phyloP scores from a whole-genome alignment of 2,329 filamentous ascomycete species.

The Truncatella angustata region DNA sequence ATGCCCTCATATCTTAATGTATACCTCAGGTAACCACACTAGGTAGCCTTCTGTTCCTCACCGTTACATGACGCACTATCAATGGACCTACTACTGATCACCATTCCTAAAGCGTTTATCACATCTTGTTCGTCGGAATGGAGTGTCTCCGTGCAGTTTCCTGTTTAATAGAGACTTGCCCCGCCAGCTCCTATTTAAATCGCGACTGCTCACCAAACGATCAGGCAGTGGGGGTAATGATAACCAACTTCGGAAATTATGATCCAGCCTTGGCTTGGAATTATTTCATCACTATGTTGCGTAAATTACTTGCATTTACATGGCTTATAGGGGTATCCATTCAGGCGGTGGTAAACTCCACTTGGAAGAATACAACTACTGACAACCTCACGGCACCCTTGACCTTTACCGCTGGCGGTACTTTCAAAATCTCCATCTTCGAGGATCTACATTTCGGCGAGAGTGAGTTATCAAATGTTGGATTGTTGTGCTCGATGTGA shows the following conservation, averaged over 20 bases:
- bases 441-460: conserved; percentile 73
- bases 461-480: conserved; percentile 36
- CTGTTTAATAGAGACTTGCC: too few relatives aligned
- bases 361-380: not conserved
- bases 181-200: too few relatives aligned
- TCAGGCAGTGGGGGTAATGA: too few relatives aligned
- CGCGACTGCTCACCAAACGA: too few relatives aligned
- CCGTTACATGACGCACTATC: too few relatives aligned
- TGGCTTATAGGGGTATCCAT: not conserved
- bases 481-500: not conserved
- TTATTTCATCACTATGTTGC: not conserved
- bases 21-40: not conserved
- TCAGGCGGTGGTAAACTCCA: not conserved
- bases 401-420: conserved; percentile 40
- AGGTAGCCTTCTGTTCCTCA: too few relatives aligned
- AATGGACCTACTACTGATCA: too few relatives aligned
- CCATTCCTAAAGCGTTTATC: too few relatives aligned
- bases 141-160: too few relatives aligned
- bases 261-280: not conserved
- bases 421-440: conserved; percentile 59
- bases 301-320: not conserved
- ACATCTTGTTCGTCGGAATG: too few relatives aligned
- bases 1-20: not conserved
- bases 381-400: conserved; percentile 16
- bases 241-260: not conserved